Percentiles rank a stretch among this genome's conserved stretches.
These are phyloP conservation scores for Daedalea quercina DNA, from an alignment of 768 basidiomycete genomes.

Conservation along the genomic window DNA sequence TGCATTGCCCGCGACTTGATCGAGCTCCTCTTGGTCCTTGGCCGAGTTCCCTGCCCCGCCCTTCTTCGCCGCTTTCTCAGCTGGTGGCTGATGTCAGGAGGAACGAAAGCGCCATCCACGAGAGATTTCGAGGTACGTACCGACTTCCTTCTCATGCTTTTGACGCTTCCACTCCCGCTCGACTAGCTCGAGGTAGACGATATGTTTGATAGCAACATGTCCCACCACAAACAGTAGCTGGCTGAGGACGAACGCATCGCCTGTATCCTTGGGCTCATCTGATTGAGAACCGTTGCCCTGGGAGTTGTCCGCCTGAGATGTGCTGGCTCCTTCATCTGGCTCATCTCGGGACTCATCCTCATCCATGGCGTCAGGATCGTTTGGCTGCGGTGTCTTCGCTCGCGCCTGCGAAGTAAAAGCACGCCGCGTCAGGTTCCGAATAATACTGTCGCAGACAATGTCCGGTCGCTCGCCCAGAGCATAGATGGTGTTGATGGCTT, in stretches of 20 bases:
- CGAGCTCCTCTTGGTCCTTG: slow-evolving; percentile 77
- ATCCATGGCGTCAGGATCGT: slow-evolving; percentile 47
- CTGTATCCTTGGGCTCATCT: slow-evolving; percentile 41
- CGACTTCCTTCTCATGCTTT: slow-evolving; percentile 81
- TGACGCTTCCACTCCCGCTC: slow-evolving; percentile 96
- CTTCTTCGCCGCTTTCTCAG: slow-evolving; percentile 44
- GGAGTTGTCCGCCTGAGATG: background rate
- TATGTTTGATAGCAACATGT: slow-evolving; percentile 96
- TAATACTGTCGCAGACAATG: slow-evolving; percentile 67
- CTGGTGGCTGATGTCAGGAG: slow-evolving; percentile 23
- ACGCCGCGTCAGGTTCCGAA: slow-evolving; percentile 71
- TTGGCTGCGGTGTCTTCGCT: slow-evolving; percentile 15
- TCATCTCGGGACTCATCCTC: slow-evolving; percentile 40
- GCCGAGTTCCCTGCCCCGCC: slow-evolving; percentile 29
- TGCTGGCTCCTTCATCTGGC: slow-evolving; percentile 3
- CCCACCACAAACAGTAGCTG: slow-evolving; percentile 96
- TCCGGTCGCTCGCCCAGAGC: slow-evolving; percentile 93
- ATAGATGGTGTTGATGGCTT: slow-evolving; percentile 94
- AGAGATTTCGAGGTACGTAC: slow-evolving; percentile 33
- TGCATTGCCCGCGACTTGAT: slow-evolving; percentile 94
- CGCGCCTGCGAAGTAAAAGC: slow-evolving; percentile 45
- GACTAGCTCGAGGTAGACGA: slow-evolving; percentile 91
- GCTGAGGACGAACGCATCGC: slow-evolving; percentile 82
- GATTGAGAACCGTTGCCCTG: slow-evolving; percentile 5
- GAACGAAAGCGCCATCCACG: background rate